Conservation (phyloP, 2,329 filamentous ascomycete genomes). For the Exophiala phaeomuriformis region DNA sequence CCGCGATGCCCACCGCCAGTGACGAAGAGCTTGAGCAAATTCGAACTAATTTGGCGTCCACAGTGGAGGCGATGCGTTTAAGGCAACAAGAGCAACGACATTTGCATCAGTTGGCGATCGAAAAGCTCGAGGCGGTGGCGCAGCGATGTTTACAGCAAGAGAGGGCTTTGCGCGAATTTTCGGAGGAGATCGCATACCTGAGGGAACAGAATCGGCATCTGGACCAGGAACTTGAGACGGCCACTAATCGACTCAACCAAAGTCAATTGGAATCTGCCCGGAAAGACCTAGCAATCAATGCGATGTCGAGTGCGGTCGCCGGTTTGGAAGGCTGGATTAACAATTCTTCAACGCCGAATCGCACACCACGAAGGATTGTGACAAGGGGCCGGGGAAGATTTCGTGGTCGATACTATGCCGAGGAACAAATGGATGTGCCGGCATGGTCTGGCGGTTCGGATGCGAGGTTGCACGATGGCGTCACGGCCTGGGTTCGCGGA, state of each 20-base stretch:
- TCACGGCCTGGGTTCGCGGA: constrained; percentile 39
- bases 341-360: constrained; percentile 15
- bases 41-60: constrained; percentile 16
- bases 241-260: constrained; percentile 11
- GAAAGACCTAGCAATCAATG: constrained; percentile 25
- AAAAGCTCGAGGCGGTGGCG: constrained; percentile 25
- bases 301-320: constrained; percentile 27
- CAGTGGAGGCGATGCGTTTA: constrained; percentile 25
- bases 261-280: constrained; percentile 15
- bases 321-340: constrained; percentile 29
- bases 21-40: constrained; percentile 13
- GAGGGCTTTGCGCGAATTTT: constrained; percentile 16
- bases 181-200: constrained; percentile 17
- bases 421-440: constrained; percentile 11
- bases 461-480: constrained; percentile 32
- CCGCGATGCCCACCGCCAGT: not conserved
- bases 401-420: constrained; percentile 26
- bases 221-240: constrained; percentile 15
- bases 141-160: constrained; percentile 24
- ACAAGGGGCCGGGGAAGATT: constrained; percentile 27
- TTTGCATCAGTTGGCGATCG: constrained; percentile 22
- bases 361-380: constrained; percentile 14
- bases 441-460: constrained; percentile 8
- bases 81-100: constrained; percentile 26
- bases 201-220: constrained; percentile 17